Conservation (phyloP, 768 basidiomycete species). For the Epithele typhae region DNA sequence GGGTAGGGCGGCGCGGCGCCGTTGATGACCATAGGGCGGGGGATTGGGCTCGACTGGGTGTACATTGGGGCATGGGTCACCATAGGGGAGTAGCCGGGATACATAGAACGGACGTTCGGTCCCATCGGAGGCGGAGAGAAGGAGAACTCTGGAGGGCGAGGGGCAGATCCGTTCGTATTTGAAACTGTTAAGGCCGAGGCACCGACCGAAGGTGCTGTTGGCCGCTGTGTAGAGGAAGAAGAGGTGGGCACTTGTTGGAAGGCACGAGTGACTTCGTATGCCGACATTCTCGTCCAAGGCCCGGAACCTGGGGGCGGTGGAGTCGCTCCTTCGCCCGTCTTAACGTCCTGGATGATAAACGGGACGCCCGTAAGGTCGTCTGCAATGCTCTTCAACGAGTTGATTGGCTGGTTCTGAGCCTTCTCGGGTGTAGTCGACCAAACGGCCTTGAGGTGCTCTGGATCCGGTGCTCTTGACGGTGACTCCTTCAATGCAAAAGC, state of each 20-base stretch:
- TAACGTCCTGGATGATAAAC: slow-evolving; percentile 79
- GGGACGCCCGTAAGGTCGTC: slow-evolving; percentile 80
- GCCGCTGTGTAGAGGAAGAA: slow-evolving; percentile 43
- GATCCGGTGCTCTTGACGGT: slow-evolving; percentile 63
- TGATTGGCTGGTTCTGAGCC: slow-evolving; percentile 59
- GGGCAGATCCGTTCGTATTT: slow-evolving; percentile 10
- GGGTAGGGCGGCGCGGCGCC: slow-evolving; percentile 58
- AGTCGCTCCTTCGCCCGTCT: slow-evolving; percentile 81
- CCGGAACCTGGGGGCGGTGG: slow-evolving; percentile 61
- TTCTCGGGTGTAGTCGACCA: slow-evolving; percentile 80
- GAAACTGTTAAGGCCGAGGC: slow-evolving; percentile 5
- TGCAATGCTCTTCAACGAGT: slow-evolving; percentile 79
- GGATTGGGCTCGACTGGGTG: slow-evolving; percentile 60
- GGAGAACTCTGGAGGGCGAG: slow-evolving; percentile 15
- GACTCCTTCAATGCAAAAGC: slow-evolving; percentile 63
- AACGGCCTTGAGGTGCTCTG: slow-evolving; percentile 80
- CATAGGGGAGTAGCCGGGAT: slow-evolving; percentile 65
- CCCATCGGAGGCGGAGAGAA: slow-evolving; percentile 32
- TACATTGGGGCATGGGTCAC: slow-evolving; percentile 59
- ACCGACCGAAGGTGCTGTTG: slow-evolving; percentile 9
- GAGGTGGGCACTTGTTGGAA: slow-evolving; percentile 82
- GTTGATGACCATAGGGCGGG: slow-evolving; percentile 55
- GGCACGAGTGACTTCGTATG: slow-evolving; percentile 79
- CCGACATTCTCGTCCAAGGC: slow-evolving; percentile 66
- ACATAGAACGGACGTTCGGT: slow-evolving; percentile 50